Conservation (phyloP, 345 rosid genomes). For the Populus davidiana region DNA sequence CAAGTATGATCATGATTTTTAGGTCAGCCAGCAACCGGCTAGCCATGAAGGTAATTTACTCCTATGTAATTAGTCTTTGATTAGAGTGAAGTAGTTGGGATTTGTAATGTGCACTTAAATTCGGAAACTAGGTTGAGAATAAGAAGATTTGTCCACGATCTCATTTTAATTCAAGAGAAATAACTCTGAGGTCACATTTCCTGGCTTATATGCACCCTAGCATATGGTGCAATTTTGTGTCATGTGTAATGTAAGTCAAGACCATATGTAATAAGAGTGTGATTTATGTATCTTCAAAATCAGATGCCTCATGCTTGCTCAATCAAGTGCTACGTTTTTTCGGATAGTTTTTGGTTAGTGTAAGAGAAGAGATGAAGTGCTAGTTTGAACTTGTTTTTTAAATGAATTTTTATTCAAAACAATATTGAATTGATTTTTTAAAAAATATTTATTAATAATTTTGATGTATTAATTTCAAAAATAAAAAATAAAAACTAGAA, state of each 20-base stretch:
- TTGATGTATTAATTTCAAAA: too few relatives aligned
- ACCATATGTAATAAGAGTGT: background rate
- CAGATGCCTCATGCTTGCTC: background rate
- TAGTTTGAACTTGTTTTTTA: too few relatives aligned
- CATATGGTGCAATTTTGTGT: background rate
- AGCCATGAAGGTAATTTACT: background rate
- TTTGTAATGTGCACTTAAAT: conserved; percentile 7
- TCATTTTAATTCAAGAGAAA: background rate
- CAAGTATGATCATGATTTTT: conserved; percentile 44
- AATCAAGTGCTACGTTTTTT: too few relatives aligned
- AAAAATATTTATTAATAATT: too few relatives aligned
- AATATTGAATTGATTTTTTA: too few relatives aligned
- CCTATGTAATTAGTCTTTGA: background rate
- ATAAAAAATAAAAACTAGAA: too few relatives aligned
- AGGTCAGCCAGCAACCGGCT: conserved; percentile 2
- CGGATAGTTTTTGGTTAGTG: too few relatives aligned
- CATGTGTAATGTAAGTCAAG: background rate
- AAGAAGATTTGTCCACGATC: background rate
- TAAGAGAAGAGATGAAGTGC: too few relatives aligned
- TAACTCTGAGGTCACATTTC: conserved; percentile 4
- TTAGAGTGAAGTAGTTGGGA: background rate
- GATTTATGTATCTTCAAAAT: background rate
- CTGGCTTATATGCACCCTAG: background rate
- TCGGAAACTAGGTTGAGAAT: background rate
- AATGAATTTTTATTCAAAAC: too few relatives aligned